Base-by-base conservation (phyloP, 306 rosid species). In the Parietaria judaica region DNA sequence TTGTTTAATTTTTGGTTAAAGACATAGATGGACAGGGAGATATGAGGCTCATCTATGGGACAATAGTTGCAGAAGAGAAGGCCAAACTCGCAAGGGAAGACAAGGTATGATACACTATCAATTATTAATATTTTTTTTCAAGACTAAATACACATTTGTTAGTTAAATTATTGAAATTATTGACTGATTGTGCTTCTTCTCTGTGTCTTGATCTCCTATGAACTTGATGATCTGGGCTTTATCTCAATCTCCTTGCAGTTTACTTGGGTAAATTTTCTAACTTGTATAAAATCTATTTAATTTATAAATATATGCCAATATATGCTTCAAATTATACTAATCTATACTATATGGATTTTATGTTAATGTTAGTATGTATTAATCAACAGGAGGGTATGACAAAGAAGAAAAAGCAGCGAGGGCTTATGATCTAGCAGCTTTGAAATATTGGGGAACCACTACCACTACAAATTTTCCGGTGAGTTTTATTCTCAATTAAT, bases 11-110 rank as follows among this genome's bases (percentile, higher is more conserved):
- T 49, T 14, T 5, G 13, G 9, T 61, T 58, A 4, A 69, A 90
- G 97, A 75, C 97, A 90, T 70, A 82, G 97, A 72, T 90, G 97
- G 97, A 90, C 97, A 0, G 95, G 97, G 3, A 90, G 97, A 79
- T 90, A 90, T 68, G 97, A 90, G 65, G 97, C 97, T 72, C 95
- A 90, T 63, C 72, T 90, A 4, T 90, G 97, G 97, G 97, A 90
- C 65, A 90, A 90, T 51, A 90, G 95, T 74, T 90, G 97, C 53
- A 85, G 97, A 77, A 82, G 97, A 77, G 97, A 90, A 58, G 97
- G 97, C n/a, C 97, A 90, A 60, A 90, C 95, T 71, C 81, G 97
- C 36, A 90, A 90, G 72, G 97, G 97, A 79, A 84, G 97, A 54
- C 97, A 90, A 80, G 97, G 97, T 85, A 79, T 36, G 3, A 4